Conservation (phyloP, 768 basidiomycete species). For the Lyophyllum decastes region DNA sequence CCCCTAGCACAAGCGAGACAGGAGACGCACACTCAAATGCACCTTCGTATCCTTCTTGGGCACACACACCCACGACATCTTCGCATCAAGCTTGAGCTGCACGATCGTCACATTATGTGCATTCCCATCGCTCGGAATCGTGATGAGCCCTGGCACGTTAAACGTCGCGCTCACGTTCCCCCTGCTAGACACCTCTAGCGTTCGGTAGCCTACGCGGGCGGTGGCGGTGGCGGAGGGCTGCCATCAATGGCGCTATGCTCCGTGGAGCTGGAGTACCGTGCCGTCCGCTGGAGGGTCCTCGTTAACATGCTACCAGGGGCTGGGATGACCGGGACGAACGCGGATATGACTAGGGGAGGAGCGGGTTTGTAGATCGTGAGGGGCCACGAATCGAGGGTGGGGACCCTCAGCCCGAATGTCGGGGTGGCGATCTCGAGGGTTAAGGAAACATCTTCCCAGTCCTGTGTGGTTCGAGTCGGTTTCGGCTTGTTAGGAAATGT, state of each 20-base stretch:
- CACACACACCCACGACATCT: constrained; percentile 27
- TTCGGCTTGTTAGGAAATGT: not conserved
- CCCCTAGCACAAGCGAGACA: not conserved
- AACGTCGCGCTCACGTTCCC: constrained; percentile 28
- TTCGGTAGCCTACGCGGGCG: not conserved
- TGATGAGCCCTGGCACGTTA: constrained; percentile 24
- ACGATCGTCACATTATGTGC: constrained; percentile 28
- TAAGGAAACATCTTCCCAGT: constrained; percentile 43
- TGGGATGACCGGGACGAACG: no score
- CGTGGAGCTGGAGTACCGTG: no score
- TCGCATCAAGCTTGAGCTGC: constrained; percentile 19
- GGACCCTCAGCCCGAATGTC: constrained; percentile 39
- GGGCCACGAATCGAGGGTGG: constrained; percentile 37
- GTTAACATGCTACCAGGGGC: no score
- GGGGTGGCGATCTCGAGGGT: constrained; percentile 45
- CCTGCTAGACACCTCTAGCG: constrained; percentile 9
- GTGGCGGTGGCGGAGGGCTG: not conserved
- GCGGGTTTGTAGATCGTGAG: constrained; percentile 20
- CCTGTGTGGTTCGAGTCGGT: constrained; percentile 19
- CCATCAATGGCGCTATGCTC: no score
- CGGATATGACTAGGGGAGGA: no score
- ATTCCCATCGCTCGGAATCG: constrained; percentile 24
- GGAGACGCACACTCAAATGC: constrained; percentile 21
- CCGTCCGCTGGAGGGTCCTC: no score
- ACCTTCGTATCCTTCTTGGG: constrained; percentile 26